A percentile compares a stretch with the other conserved stretches of the same genome.
These are phyloP conservation scores for Magnusiomyces ingens DNA, from an alignment of 1,139 yeast genomes.

Conservation along the genomic window DNA sequence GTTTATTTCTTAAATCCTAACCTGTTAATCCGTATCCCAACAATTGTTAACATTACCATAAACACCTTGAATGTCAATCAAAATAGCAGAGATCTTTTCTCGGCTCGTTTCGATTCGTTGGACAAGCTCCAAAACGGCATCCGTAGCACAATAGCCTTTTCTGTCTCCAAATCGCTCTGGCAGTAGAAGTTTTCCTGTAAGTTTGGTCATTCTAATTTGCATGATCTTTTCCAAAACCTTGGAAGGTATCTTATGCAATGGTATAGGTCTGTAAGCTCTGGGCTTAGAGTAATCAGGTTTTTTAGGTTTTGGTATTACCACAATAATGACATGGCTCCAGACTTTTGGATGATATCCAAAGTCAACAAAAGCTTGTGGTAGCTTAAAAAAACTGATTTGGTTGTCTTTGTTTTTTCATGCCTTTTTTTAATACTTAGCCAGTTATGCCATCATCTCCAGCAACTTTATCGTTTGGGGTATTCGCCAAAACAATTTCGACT, in stretches of 20 bases:
- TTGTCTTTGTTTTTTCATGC: neutral
- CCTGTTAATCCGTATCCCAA: no score
- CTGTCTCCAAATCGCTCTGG: slow-evolving; percentile 15
- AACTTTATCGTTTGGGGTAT: no score
- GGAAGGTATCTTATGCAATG: slow-evolving; percentile 13
- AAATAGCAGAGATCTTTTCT: slow-evolving; percentile 7
- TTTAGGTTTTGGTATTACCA: slow-evolving; percentile 9
- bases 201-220: slow-evolving; percentile 6
- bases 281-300: slow-evolving; percentile 3
- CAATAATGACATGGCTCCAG: slow-evolving; percentile 1
- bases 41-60: slow-evolving; percentile 18
- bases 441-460: no score
- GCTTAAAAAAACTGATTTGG: neutral
- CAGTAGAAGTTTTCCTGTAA: slow-evolving; percentile 8
- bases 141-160: slow-evolving; percentile 14
- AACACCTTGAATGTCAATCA: slow-evolving; percentile 18
- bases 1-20: no score
- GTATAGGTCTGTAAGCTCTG: slow-evolving; percentile 14
- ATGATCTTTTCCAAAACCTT: slow-evolving; percentile 15
- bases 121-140: slow-evolving; percentile 14
- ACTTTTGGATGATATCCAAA: slow-evolving; percentile 4
- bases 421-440: neutral
- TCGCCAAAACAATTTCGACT: no score
- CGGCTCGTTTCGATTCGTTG: slow-evolving; percentile 5
- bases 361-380: neutral